Evolutionary conservation across 164 flowering plant genomes (phyloP), one percentile per base, ranked within the genome.

Genomic region (Nymphaea colorata): DNA sequence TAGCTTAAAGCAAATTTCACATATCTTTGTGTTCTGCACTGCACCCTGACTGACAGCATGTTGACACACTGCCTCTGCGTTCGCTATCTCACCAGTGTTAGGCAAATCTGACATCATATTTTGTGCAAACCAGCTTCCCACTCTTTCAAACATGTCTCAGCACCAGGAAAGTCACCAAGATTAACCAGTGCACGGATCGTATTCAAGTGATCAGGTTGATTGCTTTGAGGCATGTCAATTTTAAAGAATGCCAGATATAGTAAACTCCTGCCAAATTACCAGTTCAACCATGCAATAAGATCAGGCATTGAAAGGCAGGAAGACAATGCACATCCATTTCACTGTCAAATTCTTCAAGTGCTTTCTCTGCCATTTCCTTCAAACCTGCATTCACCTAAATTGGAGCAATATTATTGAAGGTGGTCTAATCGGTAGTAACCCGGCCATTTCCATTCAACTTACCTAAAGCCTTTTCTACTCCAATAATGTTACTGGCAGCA

Each of bases 121-220:
- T 80, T 17, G 87, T 64, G 71, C 86, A n/a, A 76, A 6, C 68
- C 67, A 15, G 86, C 69, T 77, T 82, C 83, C 99, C 98, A 90
- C 72, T 91, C 99, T 45, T 67, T 74, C 76, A 86, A 94, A 77
- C 89, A 85, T 79, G 87, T 88, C 78, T 88, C 92, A 5, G 98
- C 99, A 63, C 98, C 99, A 2, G 96, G 90, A 51, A 94, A 66
- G 79, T 90, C 98, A 45, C 88, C 85, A 77, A 90, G 78, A n/a
- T 82, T 84, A 55, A 85, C 83, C 80, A 94, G 72, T 44, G 78
- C 93, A 70, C 85, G 93, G 66, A 88, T 83, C 96, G 87, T 90
- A 64, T 90, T 91, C 63, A 94, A 78, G 78, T 88, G 72, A 91
- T 85, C 18, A 87, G 70, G 64, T 87, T 90, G 17, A 90, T 84